Evolutionary conservation across 2,329 filamentous ascomycete genomes (phyloP), one percentile per base, ranked within the genome.

Genomic region (Dactylellina sp.): DNA sequence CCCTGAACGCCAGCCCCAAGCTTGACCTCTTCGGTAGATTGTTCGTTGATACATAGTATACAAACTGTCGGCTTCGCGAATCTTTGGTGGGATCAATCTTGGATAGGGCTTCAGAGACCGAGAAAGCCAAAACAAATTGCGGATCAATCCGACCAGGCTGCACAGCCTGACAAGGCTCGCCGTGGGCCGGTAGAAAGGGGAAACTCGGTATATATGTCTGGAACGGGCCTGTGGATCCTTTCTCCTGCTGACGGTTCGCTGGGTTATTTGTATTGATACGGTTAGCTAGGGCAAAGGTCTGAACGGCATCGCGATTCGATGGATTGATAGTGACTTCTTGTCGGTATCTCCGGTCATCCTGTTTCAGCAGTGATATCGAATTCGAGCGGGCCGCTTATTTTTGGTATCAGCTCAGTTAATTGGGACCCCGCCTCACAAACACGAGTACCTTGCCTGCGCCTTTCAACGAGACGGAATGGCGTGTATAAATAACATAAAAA

Each of bases 151-250:
- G 49, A 52, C 46, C 12, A 5, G 49, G 12, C 9, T 39, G 40
- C 14, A 53, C 53, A 68, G 63, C 63, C 63, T 60, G 53, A 60
- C 63, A 68, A 53, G 63, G 63, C 63, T 24, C 25, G 35, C 28
- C 28, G 50, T 52, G 44, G 57, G 16, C 37, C 37, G 37, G 5
- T 14, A 7, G 12, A 16, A 40, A 7, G 37, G n/a, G 37, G 37
- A 40, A 40, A 40, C 14, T 61, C 18, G 16, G 42, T 22, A 12
- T 46, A 39, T 50, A 39, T 42, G n/a, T n/a, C n/a, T n/a, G 47
- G 59, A 39, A 32, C 24, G 32, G 35, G 46, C 46, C 24, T 52
- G 59, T 64, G 60, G 60, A 64, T 64, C 60, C 49, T 64, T 37
- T 46, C 22, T 55, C 28, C 28, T 32, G 28, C 28, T 32, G 28